These are phyloP conservation scores for Candida chauliodis DNA, from an alignment of 805 yeast species.

Conservation along the genomic window DNA sequence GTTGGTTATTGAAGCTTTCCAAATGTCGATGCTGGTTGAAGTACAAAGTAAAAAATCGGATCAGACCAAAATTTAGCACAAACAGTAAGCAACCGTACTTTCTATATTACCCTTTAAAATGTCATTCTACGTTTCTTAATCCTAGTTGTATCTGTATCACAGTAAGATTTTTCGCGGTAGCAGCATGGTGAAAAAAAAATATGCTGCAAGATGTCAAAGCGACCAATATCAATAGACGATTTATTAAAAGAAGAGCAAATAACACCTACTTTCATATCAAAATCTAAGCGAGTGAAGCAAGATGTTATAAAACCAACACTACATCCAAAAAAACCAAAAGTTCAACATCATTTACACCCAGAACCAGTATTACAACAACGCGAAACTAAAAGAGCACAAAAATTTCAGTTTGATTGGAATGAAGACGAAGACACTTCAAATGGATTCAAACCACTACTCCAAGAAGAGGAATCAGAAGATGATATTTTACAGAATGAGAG, in stretches of 20 bases:
- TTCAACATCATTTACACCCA: background rate
- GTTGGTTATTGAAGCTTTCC: too few species aligned
- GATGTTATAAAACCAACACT: constrained; percentile 2
- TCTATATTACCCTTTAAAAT: too few species aligned
- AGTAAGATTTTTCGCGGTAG: too few species aligned
- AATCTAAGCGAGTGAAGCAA: constrained; percentile 14
- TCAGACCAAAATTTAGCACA: too few species aligned
- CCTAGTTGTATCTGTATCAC: too few species aligned
- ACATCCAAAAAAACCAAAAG: constrained; percentile 3
- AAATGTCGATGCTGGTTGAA: too few species aligned
- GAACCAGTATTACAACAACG: background rate
- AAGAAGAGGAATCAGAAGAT: constrained; percentile 11
- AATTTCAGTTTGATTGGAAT: constrained; percentile 69
- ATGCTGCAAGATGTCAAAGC: constrained; percentile 21
- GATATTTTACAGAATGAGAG: constrained; percentile 8
- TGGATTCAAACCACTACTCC: constrained; percentile 37
- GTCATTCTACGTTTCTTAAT: too few species aligned
- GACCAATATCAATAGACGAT: constrained; percentile 26
- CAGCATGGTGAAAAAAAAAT: too few species aligned
- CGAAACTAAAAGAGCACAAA: constrained; percentile 4
- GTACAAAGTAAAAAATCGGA: too few species aligned
- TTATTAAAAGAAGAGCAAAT: constrained; percentile 13
- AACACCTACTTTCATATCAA: constrained; percentile 22
- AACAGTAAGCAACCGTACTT: too few species aligned
- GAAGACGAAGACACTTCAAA: constrained; percentile 62